Base-by-base conservation (phyloP, 1,284 basidiomycete species). In the Melampsora larici-populina region DNA sequence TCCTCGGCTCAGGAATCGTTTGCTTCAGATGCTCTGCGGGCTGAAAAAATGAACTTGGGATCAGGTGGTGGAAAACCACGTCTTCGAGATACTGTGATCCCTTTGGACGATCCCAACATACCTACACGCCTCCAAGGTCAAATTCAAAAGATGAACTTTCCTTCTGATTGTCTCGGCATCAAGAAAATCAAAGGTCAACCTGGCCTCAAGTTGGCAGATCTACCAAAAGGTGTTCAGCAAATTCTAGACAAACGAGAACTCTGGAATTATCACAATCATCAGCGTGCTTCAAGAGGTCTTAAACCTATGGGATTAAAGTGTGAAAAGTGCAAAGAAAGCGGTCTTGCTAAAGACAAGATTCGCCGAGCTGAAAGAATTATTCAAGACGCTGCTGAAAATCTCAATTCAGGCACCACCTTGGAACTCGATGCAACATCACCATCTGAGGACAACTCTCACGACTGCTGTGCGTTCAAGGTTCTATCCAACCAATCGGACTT, bases 391-490 rank as follows among this genome's bases (percentile, higher is more conserved):
- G 40, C 49, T 24, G 36, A 31, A 24, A 11, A 26, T 9, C 48
- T 48, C 46, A 36, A 36, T 36, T 36, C 36, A 13, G 48, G 55
- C 33, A 36, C 31, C 68, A 36, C 36, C 36, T 6, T n/a, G n/a
- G n/a, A n/a, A n/a, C n/a, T n/a, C n/a, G n/a, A n/a, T n/a, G n/a
- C n/a, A n/a, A n/a, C n/a, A 17, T 18, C 26, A 17, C 62, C 26
- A 36, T 5, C 17, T 17, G 26, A 64, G 26, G 26, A 21, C 26
- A 26, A 36, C 15, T 17, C n/a, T 64, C 15, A 17, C 18, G 18
- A 67, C 31, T 71, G 69, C 69, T 71, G 69, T 43, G 51, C 51
- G n/a, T 73, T 31, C 7, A 73, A 31, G 62, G 64, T 73, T 15
- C 17, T 73, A 51, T 73, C 58, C 8, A 43, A n/a, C 11, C 71